Conservation (phyloP, 1,139 yeast genomes). For the Protomyces lactucae-debilis region DNA sequence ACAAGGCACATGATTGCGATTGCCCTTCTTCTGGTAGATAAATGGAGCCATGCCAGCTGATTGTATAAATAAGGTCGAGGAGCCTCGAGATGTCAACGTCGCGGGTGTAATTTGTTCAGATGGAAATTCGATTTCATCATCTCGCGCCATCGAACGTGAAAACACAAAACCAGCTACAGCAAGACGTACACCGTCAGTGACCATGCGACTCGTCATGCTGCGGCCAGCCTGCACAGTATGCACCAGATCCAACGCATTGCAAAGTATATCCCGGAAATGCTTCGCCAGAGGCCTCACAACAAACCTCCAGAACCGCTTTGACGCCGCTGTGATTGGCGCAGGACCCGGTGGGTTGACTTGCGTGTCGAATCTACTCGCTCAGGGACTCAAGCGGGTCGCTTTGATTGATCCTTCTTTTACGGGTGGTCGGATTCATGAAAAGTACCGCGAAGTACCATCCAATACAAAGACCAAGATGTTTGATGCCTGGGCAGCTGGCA, state of each 20-base stretch:
- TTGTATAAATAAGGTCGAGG: too few relatives aligned
- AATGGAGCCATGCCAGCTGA: neutral
- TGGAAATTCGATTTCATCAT: too few relatives aligned
- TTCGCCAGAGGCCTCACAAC: neutral
- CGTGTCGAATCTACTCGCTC: conserved; percentile 13
- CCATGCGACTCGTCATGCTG: too few relatives aligned
- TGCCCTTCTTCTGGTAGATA: neutral
- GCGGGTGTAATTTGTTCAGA: too few relatives aligned
- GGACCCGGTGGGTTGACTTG: conserved; percentile 27
- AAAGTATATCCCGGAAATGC: too few relatives aligned
- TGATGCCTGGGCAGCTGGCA: conserved; percentile 24
- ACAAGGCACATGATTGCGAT: neutral
- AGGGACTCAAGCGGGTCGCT: conserved; percentile 14
- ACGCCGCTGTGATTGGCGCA: conserved; percentile 23
- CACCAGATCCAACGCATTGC: too few relatives aligned
- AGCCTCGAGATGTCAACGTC: too few relatives aligned
- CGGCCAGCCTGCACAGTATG: too few relatives aligned
- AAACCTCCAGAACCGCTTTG: conserved; percentile 4
- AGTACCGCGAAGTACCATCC: conserved; percentile 25
- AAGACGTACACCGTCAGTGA: too few relatives aligned
- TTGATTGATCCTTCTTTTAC: conserved; percentile 19
- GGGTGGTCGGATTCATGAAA: conserved; percentile 25
- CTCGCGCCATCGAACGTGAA: too few relatives aligned
- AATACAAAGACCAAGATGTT: conserved; percentile 22
- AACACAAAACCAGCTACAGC: too few relatives aligned